phyloP scores from a whole-genome alignment of 768 basidiomycete genomes.

The Pholiota microspora region DNA sequence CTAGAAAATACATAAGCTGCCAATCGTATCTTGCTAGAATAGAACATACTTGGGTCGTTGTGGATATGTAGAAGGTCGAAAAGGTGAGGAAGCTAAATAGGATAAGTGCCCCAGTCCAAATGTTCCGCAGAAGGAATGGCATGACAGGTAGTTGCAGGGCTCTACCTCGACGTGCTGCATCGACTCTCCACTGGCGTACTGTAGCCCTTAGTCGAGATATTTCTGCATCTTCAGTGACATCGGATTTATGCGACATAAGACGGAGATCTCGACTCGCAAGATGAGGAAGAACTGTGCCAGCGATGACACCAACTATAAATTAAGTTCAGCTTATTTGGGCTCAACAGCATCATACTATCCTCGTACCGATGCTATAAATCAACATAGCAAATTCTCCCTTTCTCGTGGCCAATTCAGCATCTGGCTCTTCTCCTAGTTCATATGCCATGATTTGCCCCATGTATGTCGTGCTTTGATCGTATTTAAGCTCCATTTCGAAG shows the following conservation, averaged over 20 bases:
- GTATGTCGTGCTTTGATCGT: constrained; percentile 75
- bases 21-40: not conserved
- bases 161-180: constrained; percentile 73
- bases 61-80: constrained; percentile 84
- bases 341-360: too few relatives aligned
- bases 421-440: constrained; percentile 70
- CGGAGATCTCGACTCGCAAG: constrained; percentile 80
- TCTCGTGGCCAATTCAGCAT: constrained; percentile 79
- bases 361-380: constrained; percentile 86
- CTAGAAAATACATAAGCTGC: constrained; percentile 27
- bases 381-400: constrained; percentile 88
- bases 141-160: constrained; percentile 79
- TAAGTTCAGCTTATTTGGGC: constrained; percentile 13
- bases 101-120: constrained; percentile 87
- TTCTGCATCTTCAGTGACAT: constrained; percentile 77
- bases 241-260: constrained; percentile 67
- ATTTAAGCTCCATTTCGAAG: not conserved
- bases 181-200: constrained; percentile 81
- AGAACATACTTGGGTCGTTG: constrained; percentile 60
- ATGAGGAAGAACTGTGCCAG: constrained; percentile 79
- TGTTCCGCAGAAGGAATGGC: constrained; percentile 90
- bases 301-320: constrained; percentile 72
- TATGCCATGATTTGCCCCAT: constrained; percentile 92
- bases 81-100: constrained; percentile 78
- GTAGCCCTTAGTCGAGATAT: constrained; percentile 63